A percentile compares a stretch with the other conserved stretches of the same genome.
These are phyloP conservation scores for Phalaenopsis equestris DNA, from an alignment of 106 monocot species.

Conservation along the genomic window DNA sequence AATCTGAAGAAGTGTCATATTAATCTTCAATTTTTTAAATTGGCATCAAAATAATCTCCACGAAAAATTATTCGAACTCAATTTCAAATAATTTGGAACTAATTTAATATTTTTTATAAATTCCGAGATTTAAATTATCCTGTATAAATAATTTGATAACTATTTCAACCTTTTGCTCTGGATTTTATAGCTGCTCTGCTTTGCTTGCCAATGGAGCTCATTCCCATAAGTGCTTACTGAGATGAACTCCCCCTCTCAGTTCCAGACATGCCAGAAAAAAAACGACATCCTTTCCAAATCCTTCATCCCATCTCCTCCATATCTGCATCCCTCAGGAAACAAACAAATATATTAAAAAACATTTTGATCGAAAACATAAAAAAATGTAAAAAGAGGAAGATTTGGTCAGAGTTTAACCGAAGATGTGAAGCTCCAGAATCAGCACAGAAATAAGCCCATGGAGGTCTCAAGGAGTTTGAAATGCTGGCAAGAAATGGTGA, in stretches of 20 bases:
- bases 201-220: conserved; percentile 30
- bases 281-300: background rate
- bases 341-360: background rate
- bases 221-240: conserved; percentile 51
- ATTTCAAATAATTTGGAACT: too few species aligned
- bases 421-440: background rate
- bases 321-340: background rate
- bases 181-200: conserved; percentile 6
- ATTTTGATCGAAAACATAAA: background rate
- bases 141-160: too few species aligned
- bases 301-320: background rate
- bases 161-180: too few species aligned
- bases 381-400: background rate
- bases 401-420: background rate
- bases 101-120: too few species aligned
- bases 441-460: too few species aligned
- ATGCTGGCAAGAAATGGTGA: background rate
- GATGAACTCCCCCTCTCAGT: conserved; percentile 42
- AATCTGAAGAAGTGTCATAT: too few species aligned
- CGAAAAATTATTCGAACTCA: too few species aligned
- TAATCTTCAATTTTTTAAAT: too few species aligned
- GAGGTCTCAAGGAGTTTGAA: background rate
- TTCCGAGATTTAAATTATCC: too few species aligned
- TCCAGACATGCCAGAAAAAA: background rate
- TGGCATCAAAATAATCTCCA: too few species aligned